Percentiles rank a stretch among this genome's conserved stretches.
phyloP scores from a whole-genome alignment of 1,284 basidiomycete genomes.

The Melampsora americana region DNA sequence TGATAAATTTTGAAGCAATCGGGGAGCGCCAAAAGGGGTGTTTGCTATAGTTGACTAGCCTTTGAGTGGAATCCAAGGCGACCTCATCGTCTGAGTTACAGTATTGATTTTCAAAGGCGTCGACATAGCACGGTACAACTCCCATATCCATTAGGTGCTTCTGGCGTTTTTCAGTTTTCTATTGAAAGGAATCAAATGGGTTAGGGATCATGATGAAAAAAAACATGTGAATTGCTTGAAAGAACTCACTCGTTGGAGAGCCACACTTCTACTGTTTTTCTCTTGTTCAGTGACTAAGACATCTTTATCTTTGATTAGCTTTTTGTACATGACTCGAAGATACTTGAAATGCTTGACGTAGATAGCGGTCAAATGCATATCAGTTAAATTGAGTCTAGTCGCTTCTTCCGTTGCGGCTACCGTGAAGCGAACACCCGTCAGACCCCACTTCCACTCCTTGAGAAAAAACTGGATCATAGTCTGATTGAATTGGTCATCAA shows the following conservation, averaged over 20 bases:
- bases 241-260: not conserved
- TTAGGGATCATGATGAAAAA: not conserved
- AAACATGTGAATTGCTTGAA: not conserved
- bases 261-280: not conserved
- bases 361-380: not conserved
- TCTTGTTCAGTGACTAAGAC: not conserved
- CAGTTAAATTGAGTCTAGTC: not conserved
- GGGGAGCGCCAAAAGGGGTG: not conserved
- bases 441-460: conserved; percentile 24
- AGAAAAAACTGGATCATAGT: conserved; percentile 29
- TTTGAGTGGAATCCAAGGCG: not conserved
- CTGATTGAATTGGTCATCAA: conserved; percentile 19
- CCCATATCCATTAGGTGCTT: not conserved
- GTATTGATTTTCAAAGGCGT: not conserved
- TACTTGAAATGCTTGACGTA: not conserved
- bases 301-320: not conserved
- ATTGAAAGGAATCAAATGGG: not conserved
- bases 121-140: not conserved
- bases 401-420: not conserved
- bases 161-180: not conserved
- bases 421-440: not conserved
- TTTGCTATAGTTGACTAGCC: not conserved
- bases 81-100: not conserved
- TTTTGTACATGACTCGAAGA: not conserved
- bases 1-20: not conserved